Base-by-base conservation (phyloP, 164 flowering plant genomes). In the Dillenia turbinata region DNA sequence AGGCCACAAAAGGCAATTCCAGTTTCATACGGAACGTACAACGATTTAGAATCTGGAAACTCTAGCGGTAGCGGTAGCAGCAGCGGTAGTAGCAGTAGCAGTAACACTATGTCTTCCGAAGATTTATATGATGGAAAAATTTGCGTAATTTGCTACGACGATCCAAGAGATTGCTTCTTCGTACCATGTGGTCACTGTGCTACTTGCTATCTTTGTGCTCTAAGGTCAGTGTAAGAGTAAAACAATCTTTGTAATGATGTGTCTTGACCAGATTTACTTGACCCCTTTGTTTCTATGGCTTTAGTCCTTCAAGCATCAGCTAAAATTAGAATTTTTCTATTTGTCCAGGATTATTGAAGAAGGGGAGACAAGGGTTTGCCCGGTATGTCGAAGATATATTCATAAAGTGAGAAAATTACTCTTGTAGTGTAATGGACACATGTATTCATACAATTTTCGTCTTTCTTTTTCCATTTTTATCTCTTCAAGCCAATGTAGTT, bases 141-240 rank as follows among this genome's bases (percentile, higher is more conserved):
- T 12, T 83, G 87, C 50, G 73, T 78, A 5, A 75, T 83, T 57
- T 83, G 87, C 55, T 83, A 80, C 10, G 87, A 83, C 44, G 59
- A 73, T 13, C 73, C 57, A 12, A 62, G 83, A 10, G 76, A 71
- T 52, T 77, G 83, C 64, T 83, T 83, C 70, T 80, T 83, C 19
- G 73, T 80, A 59, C 87, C 87, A 12, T 83, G 84, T 62, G 87
- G 84, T 12, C 87, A 83, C 26, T 80, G 79, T 57, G 81, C 79
- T 8, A 75, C 87, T 10, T 83, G 87, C 68, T 55, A 65, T 52
- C 70, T 60, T 6, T 83, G 84, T 66, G 81, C 83, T 43, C 70
- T 73, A 43, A 83, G 87, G 87, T 83, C 68, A 12, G 51, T 22
- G 2, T 26, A 26, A 26, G 33, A 2, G 33, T 26, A 26, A 26